phyloP scores from a whole-genome alignment of 2,329 filamentous ascomycete species.

The Penicillium hesseltinei region DNA sequence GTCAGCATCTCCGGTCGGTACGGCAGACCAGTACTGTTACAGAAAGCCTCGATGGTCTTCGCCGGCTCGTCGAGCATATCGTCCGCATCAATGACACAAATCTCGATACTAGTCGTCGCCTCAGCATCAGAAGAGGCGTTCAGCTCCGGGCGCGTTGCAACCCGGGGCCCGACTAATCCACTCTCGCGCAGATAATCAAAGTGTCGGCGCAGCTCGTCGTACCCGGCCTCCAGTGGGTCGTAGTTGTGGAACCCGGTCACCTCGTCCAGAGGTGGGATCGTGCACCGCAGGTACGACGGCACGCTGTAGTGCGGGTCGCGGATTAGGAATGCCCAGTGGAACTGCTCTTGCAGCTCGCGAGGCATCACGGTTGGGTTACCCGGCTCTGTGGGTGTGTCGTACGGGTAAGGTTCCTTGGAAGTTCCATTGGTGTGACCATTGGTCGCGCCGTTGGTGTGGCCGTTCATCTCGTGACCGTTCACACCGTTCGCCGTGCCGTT shows the following conservation, averaged over 20 bases:
- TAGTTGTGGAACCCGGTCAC: slow-evolving; percentile 85
- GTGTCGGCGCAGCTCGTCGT: slow-evolving; percentile 78
- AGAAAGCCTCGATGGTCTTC: slow-evolving; percentile 73
- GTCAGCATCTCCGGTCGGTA: slow-evolving; percentile 76
- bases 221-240: slow-evolving; percentile 84
- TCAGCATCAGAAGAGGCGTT: slow-evolving; percentile 28
- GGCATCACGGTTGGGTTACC: slow-evolving; percentile 86
- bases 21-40: slow-evolving; percentile 73
- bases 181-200: slow-evolving; percentile 78
- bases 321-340: slow-evolving; percentile 96
- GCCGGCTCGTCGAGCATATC: slow-evolving; percentile 85
- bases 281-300: slow-evolving; percentile 93
- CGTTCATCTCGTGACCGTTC: slow-evolving; percentile 4
- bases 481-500: slow-evolving; percentile 12
- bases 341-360: slow-evolving; percentile 67
- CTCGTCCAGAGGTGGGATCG: slow-evolving; percentile 77
- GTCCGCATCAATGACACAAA: slow-evolving; percentile 90
- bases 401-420: slow-evolving; percentile 54
- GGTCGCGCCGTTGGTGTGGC: slow-evolving; percentile 10
- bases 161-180: slow-evolving; percentile 67
- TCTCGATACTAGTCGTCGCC: slow-evolving; percentile 44
- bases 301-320: slow-evolving; percentile 90
- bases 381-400: slow-evolving; percentile 58
- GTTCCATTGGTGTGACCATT: slow-evolving; percentile 25
- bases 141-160: slow-evolving; percentile 46